Evolutionary conservation across 1,284 basidiomycete genomes (phyloP).

Genomic region (Agroathelia rolfsii): DNA sequence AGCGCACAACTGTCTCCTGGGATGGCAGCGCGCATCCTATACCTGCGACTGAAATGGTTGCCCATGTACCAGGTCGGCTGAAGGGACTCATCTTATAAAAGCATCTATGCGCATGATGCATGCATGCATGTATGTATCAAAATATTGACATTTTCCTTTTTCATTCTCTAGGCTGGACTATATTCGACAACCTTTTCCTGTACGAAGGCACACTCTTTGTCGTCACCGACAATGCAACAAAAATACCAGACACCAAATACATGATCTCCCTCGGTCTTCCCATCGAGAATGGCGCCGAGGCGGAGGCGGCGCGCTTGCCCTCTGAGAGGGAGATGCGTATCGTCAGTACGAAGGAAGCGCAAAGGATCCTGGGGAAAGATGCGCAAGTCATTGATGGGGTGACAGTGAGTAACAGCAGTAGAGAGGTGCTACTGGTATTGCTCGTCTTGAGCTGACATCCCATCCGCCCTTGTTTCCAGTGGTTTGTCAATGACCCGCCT

Average conservation of each 20-base stretch:
- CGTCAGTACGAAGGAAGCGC: conserved; percentile 61
- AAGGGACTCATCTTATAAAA: conserved; percentile 1
- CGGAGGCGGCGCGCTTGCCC: conserved; percentile 43
- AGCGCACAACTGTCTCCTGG: conserved; percentile 32
- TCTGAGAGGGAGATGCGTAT: conserved; percentile 71
- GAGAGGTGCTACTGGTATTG: no score
- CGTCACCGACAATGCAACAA: conserved; percentile 47
- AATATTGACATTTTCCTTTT: conserved; percentile 1
- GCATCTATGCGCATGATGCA: neutral
- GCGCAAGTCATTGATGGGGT: conserved; percentile 58
- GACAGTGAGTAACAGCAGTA: conserved; percentile 52
- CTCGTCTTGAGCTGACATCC: conserved; percentile 1
- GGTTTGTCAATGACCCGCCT: conserved; percentile 71
- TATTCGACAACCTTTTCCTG: conserved; percentile 71
- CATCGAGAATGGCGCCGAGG: conserved; percentile 37
- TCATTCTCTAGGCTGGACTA: conserved; percentile 60
- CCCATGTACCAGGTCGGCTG: conserved; percentile 50
- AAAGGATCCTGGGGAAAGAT: conserved; percentile 53
- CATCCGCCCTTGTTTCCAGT: no score
- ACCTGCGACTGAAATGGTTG: conserved; percentile 47
- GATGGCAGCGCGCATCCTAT: conserved; percentile 27
- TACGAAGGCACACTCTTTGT: conserved; percentile 71
- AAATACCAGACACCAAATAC: conserved; percentile 40
- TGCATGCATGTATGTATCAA: neutral
- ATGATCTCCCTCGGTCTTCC: conserved; percentile 48